Evolutionary conservation across 2,329 filamentous ascomycete species (phyloP), one percentile per base, ranked within the genome.

Genomic region (Pseudopyrenochaeta lycopersici): DNA sequence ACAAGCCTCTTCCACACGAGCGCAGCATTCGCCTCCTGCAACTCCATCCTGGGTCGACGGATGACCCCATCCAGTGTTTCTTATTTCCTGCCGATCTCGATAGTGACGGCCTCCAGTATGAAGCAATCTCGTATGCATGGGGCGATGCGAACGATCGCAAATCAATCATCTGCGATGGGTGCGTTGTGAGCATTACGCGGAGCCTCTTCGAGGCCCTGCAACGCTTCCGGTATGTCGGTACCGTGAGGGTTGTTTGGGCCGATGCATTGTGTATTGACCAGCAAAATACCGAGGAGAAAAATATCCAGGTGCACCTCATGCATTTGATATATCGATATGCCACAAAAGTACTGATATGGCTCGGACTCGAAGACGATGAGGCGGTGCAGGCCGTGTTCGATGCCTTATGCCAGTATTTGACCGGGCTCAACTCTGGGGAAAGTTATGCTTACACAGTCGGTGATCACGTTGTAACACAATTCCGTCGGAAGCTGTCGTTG

Each of bases 241-340:
- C 27, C 3, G 18, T 21, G 1, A 33, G 50, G 1, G 45, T 39
- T 10, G 15, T 57, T 2, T 76, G 73, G 71, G 60, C 59, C 10
- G 64, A 70, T 14, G 61, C 53, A 15, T 20, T 67, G 6, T 67
- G 71, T 38, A 76, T 77, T 35, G 71, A 76, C n/a, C 75, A 76
- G 47, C 40, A 57, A 3, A n/a, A n/a, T n/a, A n/a, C n/a, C n/a
- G n/a, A n/a, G n/a, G n/a, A n/a, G n/a, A n/a, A n/a, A n/a, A n/a
- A n/a, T n/a, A n/a, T n/a, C n/a, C n/a, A n/a, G n/a, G n/a, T n/a
- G n/a, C n/a, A n/a, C n/a, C n/a, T n/a, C n/a, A n/a, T n/a, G n/a
- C n/a, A n/a, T n/a, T n/a, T n/a, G n/a, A n/a, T n/a, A n/a, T n/a
- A n/a, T n/a, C n/a, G n/a, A n/a, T n/a, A n/a, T n/a, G n/a, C n/a